Percentiles rank a stretch among this genome's conserved stretches.
Evolutionary conservation across 805 yeast genomes (phyloP).

Genomic region (Kodamaea neixiangensis): DNA sequence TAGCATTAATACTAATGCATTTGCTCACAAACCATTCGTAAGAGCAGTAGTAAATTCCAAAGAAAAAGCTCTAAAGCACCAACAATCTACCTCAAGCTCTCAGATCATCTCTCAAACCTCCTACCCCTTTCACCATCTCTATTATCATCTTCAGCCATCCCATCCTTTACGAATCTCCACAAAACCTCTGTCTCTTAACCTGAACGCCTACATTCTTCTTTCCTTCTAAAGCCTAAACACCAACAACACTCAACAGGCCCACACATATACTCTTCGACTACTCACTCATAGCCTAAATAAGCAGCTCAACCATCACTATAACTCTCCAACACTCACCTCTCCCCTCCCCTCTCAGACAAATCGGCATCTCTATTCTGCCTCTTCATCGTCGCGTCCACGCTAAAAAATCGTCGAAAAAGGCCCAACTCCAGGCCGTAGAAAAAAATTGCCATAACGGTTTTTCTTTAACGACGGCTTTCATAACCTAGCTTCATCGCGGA

Average conservation of each 20-base stretch:
- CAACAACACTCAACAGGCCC: neutral
- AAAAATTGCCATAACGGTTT: conserved; percentile 5
- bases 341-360: neutral
- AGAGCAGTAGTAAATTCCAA: too few species aligned
- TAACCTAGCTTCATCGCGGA: neutral
- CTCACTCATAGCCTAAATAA: too few species aligned
- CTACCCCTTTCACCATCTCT: neutral
- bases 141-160: neutral
- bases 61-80: too few species aligned
- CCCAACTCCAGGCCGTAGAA: neutral
- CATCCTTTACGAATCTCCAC: neutral
- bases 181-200: neutral
- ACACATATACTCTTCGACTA: too few species aligned
- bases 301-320: neutral
- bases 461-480: conserved; percentile 2
- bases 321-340: neutral
- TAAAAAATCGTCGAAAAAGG: conserved; percentile 2
- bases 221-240: neutral
- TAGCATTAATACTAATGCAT: too few species aligned
- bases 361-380: too few species aligned
- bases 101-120: neutral
- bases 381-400: conserved; percentile 2
- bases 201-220: neutral
- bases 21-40: too few species aligned
- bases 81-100: too few species aligned